phyloP scores from a whole-genome alignment of 257 asterid genomes.

The Solanum sejunctum region DNA sequence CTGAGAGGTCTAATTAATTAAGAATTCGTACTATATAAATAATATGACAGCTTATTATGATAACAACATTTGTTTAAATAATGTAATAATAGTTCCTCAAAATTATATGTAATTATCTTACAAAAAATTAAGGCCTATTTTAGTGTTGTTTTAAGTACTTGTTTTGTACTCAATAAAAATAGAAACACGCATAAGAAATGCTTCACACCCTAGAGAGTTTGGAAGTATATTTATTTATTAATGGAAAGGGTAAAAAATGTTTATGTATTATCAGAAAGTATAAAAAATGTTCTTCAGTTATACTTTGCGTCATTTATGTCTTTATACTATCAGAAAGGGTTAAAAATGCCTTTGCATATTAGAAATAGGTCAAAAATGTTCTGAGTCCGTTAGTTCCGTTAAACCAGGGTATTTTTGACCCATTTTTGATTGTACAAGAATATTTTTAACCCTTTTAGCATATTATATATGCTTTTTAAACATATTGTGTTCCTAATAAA shows the following conservation, averaged over 20 bases:
- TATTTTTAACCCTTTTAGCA: too few relatives aligned
- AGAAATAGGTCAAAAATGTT: too few relatives aligned
- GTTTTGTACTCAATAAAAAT: background rate
- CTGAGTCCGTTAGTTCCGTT: too few relatives aligned
- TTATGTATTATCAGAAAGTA: fast-evolving
- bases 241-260: too few relatives aligned
- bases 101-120: background rate
- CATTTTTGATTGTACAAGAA: too few relatives aligned
- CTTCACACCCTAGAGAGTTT: background rate
- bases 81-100: background rate
- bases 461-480: too few relatives aligned
- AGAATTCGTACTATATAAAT: background rate
- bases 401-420: too few relatives aligned
- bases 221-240: background rate
- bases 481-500: too few relatives aligned
- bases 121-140: background rate
- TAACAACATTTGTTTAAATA: background rate
- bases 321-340: too few relatives aligned
- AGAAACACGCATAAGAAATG: background rate
- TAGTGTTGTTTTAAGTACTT: background rate
- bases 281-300: too few relatives aligned
- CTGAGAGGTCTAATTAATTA: background rate
- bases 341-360: too few relatives aligned
- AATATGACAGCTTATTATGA: background rate
- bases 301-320: too few relatives aligned